These are phyloP conservation scores for Termitomyces sp. DNA, from an alignment of 768 basidiomycete species.

Conservation along the genomic window DNA sequence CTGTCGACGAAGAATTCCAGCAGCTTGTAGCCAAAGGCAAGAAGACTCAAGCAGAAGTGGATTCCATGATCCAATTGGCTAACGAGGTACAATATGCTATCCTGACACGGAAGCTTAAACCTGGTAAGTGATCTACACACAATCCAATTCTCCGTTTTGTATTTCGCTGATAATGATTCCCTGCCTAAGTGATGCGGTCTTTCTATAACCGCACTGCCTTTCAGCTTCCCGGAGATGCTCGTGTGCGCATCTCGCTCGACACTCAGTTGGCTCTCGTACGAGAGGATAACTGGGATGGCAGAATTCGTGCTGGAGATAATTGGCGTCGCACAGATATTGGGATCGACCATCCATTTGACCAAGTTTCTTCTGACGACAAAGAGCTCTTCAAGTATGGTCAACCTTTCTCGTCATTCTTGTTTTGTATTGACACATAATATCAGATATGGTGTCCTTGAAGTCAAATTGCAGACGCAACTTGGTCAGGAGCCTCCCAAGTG, in stretches of 20 bases:
- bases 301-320: slow-evolving; percentile 73
- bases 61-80: slow-evolving; percentile 94
- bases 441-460: slow-evolving; percentile 91
- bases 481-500: slow-evolving; percentile 96
- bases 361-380: slow-evolving; percentile 72
- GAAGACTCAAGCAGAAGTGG: slow-evolving; percentile 89
- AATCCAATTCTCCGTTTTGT: neutral
- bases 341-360: slow-evolving; percentile 87
- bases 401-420: slow-evolving; percentile 16
- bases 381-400: slow-evolving; percentile 79
- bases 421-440: neutral
- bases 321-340: slow-evolving; percentile 95
- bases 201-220: slow-evolving; percentile 99
- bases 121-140: slow-evolving; percentile 52
- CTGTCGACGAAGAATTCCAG: slow-evolving; percentile 91
- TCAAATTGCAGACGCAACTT: slow-evolving; percentile 94
- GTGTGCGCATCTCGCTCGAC: slow-evolving; percentile 97
- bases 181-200: slow-evolving; percentile 80
- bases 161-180: neutral
- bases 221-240: slow-evolving; percentile 97
- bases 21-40: slow-evolving; percentile 84
- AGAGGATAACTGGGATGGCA: slow-evolving; percentile 96
- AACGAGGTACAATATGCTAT: slow-evolving; percentile 94
- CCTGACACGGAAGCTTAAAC: slow-evolving; percentile 74
- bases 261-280: slow-evolving; percentile 93